Percentiles rank a stretch among this genome's conserved stretches.
Conservation (phyloP, 2,329 filamentous ascomycete genomes). For the Aspergillus versicolor region DNA sequence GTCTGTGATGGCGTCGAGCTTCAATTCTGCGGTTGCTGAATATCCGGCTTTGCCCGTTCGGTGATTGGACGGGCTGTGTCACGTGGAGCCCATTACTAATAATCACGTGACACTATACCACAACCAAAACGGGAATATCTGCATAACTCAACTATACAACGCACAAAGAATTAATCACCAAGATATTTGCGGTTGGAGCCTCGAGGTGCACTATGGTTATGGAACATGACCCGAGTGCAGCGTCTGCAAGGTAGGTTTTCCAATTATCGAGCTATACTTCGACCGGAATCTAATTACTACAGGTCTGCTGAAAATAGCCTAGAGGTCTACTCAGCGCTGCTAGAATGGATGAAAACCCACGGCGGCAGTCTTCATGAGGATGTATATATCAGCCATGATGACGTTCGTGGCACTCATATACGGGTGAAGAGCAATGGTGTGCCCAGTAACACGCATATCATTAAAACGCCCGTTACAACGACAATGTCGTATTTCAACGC, state of each 20-base stretch:
- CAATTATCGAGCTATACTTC: neutral
- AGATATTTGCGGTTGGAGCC: too few species aligned
- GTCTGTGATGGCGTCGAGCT: conserved; percentile 28
- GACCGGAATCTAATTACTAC: neutral
- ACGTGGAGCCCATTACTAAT: conserved; percentile 28
- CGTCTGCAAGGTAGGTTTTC: neutral
- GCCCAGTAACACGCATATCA: conserved; percentile 31
- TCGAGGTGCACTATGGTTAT: neutral
- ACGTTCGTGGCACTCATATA: conserved; percentile 35
- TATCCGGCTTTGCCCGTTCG: conserved; percentile 36
- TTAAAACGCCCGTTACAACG: conserved; percentile 34
- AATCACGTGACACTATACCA: conserved; percentile 2
- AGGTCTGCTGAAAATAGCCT: conserved; percentile 13
- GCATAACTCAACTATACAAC: neutral
- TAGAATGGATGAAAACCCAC: conserved; percentile 33
- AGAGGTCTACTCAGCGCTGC: conserved; percentile 28
- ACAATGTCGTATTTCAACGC: conserved; percentile 41
- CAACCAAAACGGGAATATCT: conserved; percentile 2
- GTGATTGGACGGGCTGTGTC: conserved; percentile 33
- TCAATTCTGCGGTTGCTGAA: conserved; percentile 40
- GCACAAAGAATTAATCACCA: neutral
- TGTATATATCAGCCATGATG: conserved; percentile 35
- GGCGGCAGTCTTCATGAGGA: conserved; percentile 34
- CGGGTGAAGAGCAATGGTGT: conserved; percentile 32
- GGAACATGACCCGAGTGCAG: neutral